phyloP scores from a whole-genome alignment of 305 asterid genomes.

The Fraxinus nigra region DNA sequence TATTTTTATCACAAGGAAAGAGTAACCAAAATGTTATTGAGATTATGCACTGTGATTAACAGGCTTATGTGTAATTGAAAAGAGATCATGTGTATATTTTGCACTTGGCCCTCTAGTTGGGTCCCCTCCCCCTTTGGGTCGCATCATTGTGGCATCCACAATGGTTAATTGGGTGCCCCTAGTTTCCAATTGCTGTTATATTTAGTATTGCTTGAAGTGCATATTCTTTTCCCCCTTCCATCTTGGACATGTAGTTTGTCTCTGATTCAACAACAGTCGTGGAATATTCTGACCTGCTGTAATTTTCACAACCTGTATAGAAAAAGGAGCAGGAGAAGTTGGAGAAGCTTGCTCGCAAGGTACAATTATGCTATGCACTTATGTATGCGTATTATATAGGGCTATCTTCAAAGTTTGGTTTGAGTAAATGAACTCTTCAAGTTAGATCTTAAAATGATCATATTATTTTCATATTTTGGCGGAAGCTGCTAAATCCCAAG shows the following conservation, averaged over 20 bases:
- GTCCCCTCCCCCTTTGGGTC: background rate
- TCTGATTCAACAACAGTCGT: background rate
- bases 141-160: background rate
- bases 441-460: background rate
- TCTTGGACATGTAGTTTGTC: constrained; percentile 7
- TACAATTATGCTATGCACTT: constrained; percentile 11
- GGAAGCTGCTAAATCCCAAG: background rate
- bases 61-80: background rate
- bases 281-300: constrained; percentile 21
- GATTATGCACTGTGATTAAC: background rate
- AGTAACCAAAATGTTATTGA: background rate
- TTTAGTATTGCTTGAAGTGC: background rate
- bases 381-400: background rate
- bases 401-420: background rate
- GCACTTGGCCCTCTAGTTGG: background rate
- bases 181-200: background rate
- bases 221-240: background rate
- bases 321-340: constrained; percentile 77
- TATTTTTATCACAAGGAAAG: background rate
- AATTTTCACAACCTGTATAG: constrained; percentile 36
- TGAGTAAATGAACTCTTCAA: background rate
- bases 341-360: constrained; percentile 88
- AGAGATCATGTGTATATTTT: background rate
- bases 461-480: background rate
- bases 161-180: background rate